phyloP scores from a whole-genome alignment of 306 rosid species.

The Pyrus bretschneideri region DNA sequence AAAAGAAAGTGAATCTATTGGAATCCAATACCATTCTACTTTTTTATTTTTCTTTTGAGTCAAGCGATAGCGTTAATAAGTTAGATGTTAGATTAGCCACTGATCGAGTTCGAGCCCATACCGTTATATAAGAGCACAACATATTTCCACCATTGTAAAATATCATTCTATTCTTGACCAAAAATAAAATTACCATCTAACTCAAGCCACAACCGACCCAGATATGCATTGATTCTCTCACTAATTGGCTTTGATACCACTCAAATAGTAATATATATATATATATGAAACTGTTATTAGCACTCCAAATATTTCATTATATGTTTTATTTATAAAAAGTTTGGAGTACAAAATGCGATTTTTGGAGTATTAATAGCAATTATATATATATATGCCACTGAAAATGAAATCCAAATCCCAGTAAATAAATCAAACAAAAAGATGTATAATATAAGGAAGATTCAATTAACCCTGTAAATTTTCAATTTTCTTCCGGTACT shows the following conservation, averaged over 20 bases:
- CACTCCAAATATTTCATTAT: too few relatives aligned
- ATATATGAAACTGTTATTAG: too few relatives aligned
- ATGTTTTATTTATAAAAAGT: too few relatives aligned
- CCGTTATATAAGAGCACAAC: too few relatives aligned
- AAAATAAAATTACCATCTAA: background rate
- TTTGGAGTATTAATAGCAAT: too few relatives aligned
- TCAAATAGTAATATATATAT: background rate
- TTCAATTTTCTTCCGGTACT: slow-evolving; percentile 5
- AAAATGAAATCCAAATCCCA: background rate
- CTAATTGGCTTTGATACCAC: background rate
- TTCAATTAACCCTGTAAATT: background rate
- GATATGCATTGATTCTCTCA: background rate
- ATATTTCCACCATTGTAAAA: background rate
- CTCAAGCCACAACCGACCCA: background rate
- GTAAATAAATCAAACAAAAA: background rate
- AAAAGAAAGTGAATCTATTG: background rate
- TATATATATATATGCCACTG: background rate
- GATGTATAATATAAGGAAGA: background rate
- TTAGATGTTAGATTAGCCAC: too few relatives aligned
- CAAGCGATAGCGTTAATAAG: too few relatives aligned
- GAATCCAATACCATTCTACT: slow-evolving; percentile 6
- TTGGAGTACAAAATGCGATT: too few relatives aligned
- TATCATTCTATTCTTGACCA: background rate
- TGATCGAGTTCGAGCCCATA: accelerated
- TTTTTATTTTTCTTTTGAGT: too few relatives aligned